Evolutionary conservation across 352 stramenopile genomes (phyloP).

Genomic region (Globisporangium paroecandrum): DNA sequence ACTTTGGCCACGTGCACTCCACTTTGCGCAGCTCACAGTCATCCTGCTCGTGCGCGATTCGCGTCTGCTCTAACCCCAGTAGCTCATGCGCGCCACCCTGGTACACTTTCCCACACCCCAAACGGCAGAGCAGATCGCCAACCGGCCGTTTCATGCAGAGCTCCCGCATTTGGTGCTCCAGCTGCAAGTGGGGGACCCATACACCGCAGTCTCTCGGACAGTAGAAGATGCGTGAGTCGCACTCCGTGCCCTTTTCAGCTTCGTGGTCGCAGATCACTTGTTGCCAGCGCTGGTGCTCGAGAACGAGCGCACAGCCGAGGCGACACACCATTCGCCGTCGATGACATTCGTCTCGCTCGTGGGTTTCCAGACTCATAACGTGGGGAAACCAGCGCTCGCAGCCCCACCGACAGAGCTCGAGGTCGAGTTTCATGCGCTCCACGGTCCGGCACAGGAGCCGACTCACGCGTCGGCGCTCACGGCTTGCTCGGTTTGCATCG

Average conservation of each 20-base stretch:
- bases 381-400: conserved; percentile 54
- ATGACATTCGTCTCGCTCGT: conserved; percentile 56
- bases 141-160: conserved; percentile 60
- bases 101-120: conserved; percentile 59
- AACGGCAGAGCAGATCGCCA: conserved; percentile 48
- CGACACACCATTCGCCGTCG: conserved; percentile 65
- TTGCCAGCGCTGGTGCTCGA: conserved; percentile 48
- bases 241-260: conserved; percentile 32
- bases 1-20: conserved; percentile 71
- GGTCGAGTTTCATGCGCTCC: conserved; percentile 32
- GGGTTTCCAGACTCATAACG: conserved; percentile 34
- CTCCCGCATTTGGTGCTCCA: conserved; percentile 53
- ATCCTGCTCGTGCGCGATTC: conserved; percentile 68
- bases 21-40: conserved; percentile 62
- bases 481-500: conserved; percentile 27
- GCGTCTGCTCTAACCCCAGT: conserved; percentile 58
- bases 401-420: conserved; percentile 55
- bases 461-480: conserved; percentile 54
- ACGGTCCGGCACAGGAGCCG: conserved; percentile 42
- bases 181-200: conserved; percentile 45
- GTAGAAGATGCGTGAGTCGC: conserved; percentile 44
- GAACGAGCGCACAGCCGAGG: conserved; percentile 51
- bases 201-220: conserved; percentile 70
- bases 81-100: conserved; percentile 55
- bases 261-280: conserved; percentile 57